These are phyloP conservation scores for Beauveria brongniartii DNA, from an alignment of 2,329 filamentous ascomycete species.

Conservation along the genomic window DNA sequence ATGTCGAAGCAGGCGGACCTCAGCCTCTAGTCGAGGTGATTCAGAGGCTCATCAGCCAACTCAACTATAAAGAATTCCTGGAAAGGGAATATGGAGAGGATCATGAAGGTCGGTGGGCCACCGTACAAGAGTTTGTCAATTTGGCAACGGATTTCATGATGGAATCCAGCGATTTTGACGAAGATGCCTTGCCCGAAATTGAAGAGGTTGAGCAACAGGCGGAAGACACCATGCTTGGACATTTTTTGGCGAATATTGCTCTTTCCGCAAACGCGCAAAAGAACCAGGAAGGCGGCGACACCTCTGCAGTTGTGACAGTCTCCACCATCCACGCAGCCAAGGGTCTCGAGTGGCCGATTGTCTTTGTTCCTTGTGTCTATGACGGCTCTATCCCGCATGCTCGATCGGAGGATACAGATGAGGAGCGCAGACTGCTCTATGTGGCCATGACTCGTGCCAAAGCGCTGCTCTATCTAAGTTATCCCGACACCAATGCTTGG, in stretches of 20 bases:
- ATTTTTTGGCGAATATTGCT: slow-evolving; percentile 83
- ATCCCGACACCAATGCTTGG: slow-evolving; percentile 59
- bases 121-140: slow-evolving; percentile 78
- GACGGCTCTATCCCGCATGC: slow-evolving; percentile 86
- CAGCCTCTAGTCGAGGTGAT: slow-evolving; percentile 40
- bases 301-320: slow-evolving; percentile 66
- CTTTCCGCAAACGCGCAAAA: slow-evolving; percentile 73
- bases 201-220: slow-evolving; percentile 64
- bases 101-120: slow-evolving; percentile 73
- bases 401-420: slow-evolving; percentile 73
- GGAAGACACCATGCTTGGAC: slow-evolving; percentile 50
- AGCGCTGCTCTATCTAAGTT: slow-evolving; percentile 76
- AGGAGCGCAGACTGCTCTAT: slow-evolving; percentile 83
- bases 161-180: slow-evolving; percentile 34
- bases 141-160: slow-evolving; percentile 66
- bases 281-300: slow-evolving; percentile 47
- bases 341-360: slow-evolving; percentile 90
- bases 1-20: slow-evolving; percentile 20
- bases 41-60: slow-evolving; percentile 49
- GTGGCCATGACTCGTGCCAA: slow-evolving; percentile 96
- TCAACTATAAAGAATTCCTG: slow-evolving; percentile 68
- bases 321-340: slow-evolving; percentile 96
- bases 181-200: slow-evolving; percentile 56
- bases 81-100: slow-evolving; percentile 64
- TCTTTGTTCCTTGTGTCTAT: slow-evolving; percentile 87